Conservation (phyloP, 495 filamentous ascomycete genomes). For the Geoglossum glabrum region DNA sequence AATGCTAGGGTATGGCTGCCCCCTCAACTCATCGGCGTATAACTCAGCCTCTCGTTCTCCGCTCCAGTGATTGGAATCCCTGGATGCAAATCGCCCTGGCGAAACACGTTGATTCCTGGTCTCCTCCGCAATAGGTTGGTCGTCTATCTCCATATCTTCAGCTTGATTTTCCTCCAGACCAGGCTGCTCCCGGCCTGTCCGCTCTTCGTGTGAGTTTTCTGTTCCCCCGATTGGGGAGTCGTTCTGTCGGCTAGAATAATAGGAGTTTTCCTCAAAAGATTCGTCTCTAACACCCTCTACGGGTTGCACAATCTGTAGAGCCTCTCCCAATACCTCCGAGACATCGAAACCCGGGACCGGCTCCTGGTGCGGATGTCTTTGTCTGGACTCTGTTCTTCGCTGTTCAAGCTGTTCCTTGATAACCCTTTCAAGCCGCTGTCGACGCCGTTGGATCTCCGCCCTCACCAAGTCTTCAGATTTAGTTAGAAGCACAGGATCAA, state of each 20-base stretch:
- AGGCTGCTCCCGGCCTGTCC: conserved; percentile 6
- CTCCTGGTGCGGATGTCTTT: conserved; percentile 35
- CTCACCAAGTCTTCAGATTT: conserved; percentile 70
- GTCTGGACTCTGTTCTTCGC: conserved; percentile 32
- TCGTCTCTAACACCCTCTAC: conserved; percentile 43
- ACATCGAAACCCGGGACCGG: conserved; percentile 53
- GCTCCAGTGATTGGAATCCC: background rate
- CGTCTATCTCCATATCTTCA: conserved; percentile 9
- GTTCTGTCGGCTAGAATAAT: conserved; percentile 68
- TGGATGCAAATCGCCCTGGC: background rate
- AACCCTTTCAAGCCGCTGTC: conserved; percentile 56
- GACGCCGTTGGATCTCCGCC: conserved; percentile 62
- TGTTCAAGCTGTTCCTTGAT: conserved; percentile 59
- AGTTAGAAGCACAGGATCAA: conserved; percentile 61
- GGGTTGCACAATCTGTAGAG: conserved; percentile 49
- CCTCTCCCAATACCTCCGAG: conserved; percentile 49
- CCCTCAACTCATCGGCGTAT: background rate
- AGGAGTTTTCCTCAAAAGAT: conserved; percentile 82
- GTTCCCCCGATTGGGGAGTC: conserved; percentile 21
- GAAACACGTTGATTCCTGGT: background rate
- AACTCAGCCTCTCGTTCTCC: background rate
- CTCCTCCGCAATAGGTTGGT: conserved; percentile 9
- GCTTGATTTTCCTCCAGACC: background rate
- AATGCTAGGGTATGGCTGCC: background rate
- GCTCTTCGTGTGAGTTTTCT: conserved; percentile 1